Conservation (phyloP, 2,329 filamentous ascomycete species). For the Ophiostoma fasciatum region DNA sequence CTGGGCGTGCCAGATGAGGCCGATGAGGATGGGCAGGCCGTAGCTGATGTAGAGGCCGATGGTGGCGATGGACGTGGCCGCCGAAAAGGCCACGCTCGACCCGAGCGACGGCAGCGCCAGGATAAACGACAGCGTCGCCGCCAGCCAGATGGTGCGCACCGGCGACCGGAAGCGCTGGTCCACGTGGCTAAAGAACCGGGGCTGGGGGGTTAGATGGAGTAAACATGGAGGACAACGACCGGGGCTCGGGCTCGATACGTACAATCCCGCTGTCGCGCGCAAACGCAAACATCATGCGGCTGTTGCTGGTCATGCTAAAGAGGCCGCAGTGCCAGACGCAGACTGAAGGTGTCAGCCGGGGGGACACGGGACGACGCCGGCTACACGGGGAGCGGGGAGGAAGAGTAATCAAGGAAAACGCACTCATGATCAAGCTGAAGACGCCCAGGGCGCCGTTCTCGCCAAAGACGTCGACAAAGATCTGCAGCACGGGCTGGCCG, state of each 20-base stretch:
- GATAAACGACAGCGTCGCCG: conserved; percentile 36
- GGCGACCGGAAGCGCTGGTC: conserved; percentile 34
- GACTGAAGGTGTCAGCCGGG: conserved; percentile 17
- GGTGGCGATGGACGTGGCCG: conserved; percentile 44
- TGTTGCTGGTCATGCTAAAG: conserved; percentile 41
- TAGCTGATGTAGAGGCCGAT: conserved; percentile 44
- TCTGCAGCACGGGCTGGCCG: conserved; percentile 41
- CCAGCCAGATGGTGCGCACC: conserved; percentile 39
- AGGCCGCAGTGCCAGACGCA: conserved; percentile 48
- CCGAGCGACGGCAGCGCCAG: conserved; percentile 40
- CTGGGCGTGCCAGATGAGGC: conserved; percentile 32
- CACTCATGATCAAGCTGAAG: conserved; percentile 36
- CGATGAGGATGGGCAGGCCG: conserved; percentile 40
- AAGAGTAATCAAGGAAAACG: conserved; percentile 7
- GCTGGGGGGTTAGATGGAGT: conserved; percentile 14
- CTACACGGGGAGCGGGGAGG: background rate
- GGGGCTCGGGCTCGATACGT: background rate
- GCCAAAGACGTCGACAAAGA: conserved; percentile 41
- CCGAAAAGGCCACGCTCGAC: conserved; percentile 38
- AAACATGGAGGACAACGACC: background rate
- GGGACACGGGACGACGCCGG: no score
- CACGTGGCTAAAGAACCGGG: conserved; percentile 37
- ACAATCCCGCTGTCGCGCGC: conserved; percentile 38
- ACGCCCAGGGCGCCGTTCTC: conserved; percentile 38
- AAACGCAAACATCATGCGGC: conserved; percentile 46